Base-by-base conservation (phyloP, 495 filamentous ascomycete species). In the Penicillium odoratum region DNA sequence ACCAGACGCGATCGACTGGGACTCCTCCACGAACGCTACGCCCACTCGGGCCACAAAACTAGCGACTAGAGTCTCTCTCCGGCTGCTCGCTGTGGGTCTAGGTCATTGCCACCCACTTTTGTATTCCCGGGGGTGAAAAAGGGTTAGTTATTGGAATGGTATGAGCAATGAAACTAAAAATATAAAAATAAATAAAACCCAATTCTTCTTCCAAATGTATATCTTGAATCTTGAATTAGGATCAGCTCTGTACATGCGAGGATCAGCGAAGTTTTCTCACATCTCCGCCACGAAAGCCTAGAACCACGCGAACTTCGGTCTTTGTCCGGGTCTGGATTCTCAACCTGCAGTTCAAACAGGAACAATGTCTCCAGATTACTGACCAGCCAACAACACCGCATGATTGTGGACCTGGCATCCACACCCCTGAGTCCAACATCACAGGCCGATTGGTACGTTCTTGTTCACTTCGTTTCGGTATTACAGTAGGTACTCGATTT, bases 21-120 rank as follows among this genome's bases (percentile, higher is more conserved):
- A 60, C 64, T 67, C 51, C 53, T 67, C 61, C 56, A 53, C 50
- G 53, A 60, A 36, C 65, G 57, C 65, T 68, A 68, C 51, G 45
- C 53, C 55, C 57, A 67, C 61, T 67, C 59, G 48, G 45, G 58
- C 55, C 53, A 67, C 61, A 60, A 62, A 36, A 53, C 64, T 59
- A 59, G 50, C 53, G 59, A 65, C 62, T 65, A 62, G 49, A 49
- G 48, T 58, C 43, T 36, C 58, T 48, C 18, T 31, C 47, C 36
- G 58, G 42, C 57, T 62, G 58, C 53, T 21, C 45, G 3, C 33
- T 28, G 62, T 67, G 65, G 65, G 65, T 64, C 64, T 63, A 47
- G 44, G 36, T 18, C 52, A 46, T 55, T 36, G 52, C 52, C 52
- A 55, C 42, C 29, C 38, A 31, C 52, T 33, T 16, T 21, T 51